Base-by-base conservation (phyloP, 2,329 filamentous ascomycete genomes). In the Curvularia spicifera region DNA sequence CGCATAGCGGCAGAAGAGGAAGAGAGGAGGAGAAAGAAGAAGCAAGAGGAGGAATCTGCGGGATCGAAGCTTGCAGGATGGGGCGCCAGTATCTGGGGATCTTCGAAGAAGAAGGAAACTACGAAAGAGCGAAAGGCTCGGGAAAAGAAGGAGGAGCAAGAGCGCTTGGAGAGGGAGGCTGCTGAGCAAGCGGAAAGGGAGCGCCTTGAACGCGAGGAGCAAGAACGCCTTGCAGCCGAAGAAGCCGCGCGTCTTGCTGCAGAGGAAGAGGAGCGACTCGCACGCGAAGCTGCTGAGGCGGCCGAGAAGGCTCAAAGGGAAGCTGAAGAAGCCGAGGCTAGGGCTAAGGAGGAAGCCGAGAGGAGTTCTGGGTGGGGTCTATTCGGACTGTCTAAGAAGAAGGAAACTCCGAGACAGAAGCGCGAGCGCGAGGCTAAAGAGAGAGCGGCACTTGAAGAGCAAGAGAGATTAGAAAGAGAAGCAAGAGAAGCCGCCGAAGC, bases 41-140 rank as follows among this genome's bases (percentile, higher is more conserved):
- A 65, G 47, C 58, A 65, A 18, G 72, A 65, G 64, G 66, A 65
- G 33, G 60, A 65, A 37, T 60, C 55, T 7, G 61, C 59, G 49
- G 59, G 60, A 20, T 56, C 62, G 60, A 71, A 77, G 71, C 76
- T 72, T 68, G 60, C 64, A 31, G 68, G 66, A 1, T 71, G 69
- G 69, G 72, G 67, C 26, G 61, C 66, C 33, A 67, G 64, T 33
- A 61, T 69, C 20, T 69, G 60, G 61, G 64, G 66, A 13, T 65
- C 64, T 4, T 67, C 74, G 69, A 72, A 69, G 59, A 82, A 84
- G 63, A 78, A 73, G 40, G 72, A 75, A 51, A 64, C 47, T 9
- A 22, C 64, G 52, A 73, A 73, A 63, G 69, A 78, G 60, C 71
- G 67, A 50, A 62, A 53, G 40, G 69, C 68, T 22, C 67, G 72